Evolutionary conservation across 148 eudicot species (phyloP).

Genomic region (Heliosperma pusillum): DNA sequence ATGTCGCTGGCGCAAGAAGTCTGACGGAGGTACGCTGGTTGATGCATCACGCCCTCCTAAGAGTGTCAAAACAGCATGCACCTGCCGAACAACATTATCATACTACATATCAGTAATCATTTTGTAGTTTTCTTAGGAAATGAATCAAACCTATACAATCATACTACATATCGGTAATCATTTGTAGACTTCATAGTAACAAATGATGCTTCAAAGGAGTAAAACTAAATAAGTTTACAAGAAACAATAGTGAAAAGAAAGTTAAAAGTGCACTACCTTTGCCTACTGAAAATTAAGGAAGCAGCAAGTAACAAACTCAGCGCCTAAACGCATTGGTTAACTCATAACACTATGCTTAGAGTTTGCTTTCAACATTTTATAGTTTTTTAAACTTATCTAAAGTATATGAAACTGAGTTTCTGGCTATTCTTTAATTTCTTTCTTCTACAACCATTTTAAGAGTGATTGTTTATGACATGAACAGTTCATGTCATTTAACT

Average conservation of each 20-base stretch:
- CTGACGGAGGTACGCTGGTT: slow-evolving; percentile 36
- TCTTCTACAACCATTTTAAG: not conserved
- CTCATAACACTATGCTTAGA: not conserved
- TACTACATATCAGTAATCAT: slow-evolving; percentile 3
- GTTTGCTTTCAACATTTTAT: not conserved
- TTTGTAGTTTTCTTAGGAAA: not conserved
- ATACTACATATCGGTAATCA: slow-evolving; percentile 5
- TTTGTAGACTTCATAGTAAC: not conserved
- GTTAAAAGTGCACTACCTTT: not conserved
- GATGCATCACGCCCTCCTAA: slow-evolving; percentile 59
- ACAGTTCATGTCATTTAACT: not conserved
- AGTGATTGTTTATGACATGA: not conserved
- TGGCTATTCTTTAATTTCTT: not conserved
- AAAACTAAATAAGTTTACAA: not conserved
- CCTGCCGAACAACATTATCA: slow-evolving; percentile 34
- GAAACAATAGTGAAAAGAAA: not conserved
- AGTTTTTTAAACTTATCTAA: not conserved
- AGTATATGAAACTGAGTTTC: not conserved
- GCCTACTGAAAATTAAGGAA: not conserved
- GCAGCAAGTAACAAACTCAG: not conserved
- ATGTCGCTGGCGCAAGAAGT: slow-evolving; percentile 32
- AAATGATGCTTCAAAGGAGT: not conserved
- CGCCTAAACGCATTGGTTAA: not conserved
- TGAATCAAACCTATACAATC: too few relatives aligned
- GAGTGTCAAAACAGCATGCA: slow-evolving; percentile 68